Evolutionary conservation across 768 basidiomycete species (phyloP).

Genomic region (Pleurotus cornucopiae): DNA sequence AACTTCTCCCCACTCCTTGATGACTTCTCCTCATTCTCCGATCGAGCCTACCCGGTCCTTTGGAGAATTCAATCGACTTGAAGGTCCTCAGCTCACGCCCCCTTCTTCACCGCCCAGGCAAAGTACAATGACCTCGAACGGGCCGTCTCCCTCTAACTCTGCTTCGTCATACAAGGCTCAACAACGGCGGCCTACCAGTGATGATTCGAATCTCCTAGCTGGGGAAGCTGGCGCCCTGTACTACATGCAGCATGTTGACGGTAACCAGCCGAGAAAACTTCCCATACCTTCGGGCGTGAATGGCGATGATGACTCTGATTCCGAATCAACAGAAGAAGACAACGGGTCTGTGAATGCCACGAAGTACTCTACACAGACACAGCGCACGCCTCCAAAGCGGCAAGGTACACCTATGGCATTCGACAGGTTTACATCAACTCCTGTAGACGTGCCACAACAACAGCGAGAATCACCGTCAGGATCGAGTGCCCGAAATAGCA

Average conservation of each 20-base stretch:
- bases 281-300: slow-evolving; percentile 32
- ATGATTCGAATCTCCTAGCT: slow-evolving; percentile 33
- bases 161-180: slow-evolving; percentile 12
- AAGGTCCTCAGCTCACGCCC: background rate
- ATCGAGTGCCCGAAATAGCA: slow-evolving; percentile 10
- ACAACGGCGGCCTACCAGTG: slow-evolving; percentile 17
- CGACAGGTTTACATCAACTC: slow-evolving; percentile 20
- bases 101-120: slow-evolving; percentile 14
- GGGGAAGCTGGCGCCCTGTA: slow-evolving; percentile 63
- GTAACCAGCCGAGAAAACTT: slow-evolving; percentile 11
- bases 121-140: slow-evolving; percentile 15
- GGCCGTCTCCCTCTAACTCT: slow-evolving; percentile 8
- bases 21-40: slow-evolving; percentile 7
- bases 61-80: background rate
- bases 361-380: background rate
- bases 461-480: slow-evolving; percentile 6
- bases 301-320: slow-evolving; percentile 35
- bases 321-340: slow-evolving; percentile 15
- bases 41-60: background rate
- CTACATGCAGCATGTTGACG: slow-evolving; percentile 60
- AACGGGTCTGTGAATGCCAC: background rate
- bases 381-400: slow-evolving; percentile 20
- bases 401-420: slow-evolving; percentile 37
- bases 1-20: slow-evolving; percentile 34
- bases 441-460: slow-evolving; percentile 12